A percentile compares a stretch with the other conserved stretches of the same genome.
Evolutionary conservation across 768 basidiomycete species (phyloP).

Genomic region (Cytidiella melzeri): DNA sequence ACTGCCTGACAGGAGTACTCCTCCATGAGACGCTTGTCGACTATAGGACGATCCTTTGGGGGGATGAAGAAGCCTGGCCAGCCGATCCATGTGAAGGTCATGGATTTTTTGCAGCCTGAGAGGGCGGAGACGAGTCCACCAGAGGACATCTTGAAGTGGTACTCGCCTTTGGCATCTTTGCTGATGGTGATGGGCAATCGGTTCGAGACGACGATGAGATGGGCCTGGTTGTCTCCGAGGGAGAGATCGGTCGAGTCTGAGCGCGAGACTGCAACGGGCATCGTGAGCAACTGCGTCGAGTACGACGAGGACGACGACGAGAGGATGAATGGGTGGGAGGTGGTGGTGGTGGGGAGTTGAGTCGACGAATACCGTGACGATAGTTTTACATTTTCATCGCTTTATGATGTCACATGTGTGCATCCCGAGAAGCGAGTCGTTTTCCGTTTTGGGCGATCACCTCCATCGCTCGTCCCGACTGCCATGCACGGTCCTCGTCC

Average conservation of each 20-base stretch:
- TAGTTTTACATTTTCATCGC: constrained; percentile 2
- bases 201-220: constrained; percentile 94
- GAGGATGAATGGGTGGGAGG: neutral
- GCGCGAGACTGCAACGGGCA: neutral
- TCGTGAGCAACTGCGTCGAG: constrained; percentile 1
- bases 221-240: constrained; percentile 39
- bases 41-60: constrained; percentile 79
- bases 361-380: constrained; percentile 1
- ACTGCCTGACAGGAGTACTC: constrained; percentile 98
- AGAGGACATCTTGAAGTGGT: constrained; percentile 98
- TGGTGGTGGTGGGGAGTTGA: constrained; percentile 5
- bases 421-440: neutral
- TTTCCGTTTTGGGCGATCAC: constrained; percentile 3
- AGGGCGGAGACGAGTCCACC: constrained; percentile 97
- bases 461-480: neutral
- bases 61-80: constrained; percentile 97
- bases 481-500: constrained; percentile 1
- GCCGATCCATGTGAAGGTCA: constrained; percentile 97
- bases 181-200: constrained; percentile 93
- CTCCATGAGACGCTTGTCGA: constrained; percentile 88
- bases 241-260: constrained; percentile 7
- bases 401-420: constrained; percentile 8
- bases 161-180: constrained; percentile 88
- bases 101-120: constrained; percentile 95
- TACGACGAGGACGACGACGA: neutral